Evolutionary conservation across 164 flowering plant species (phyloP), one percentile per base, ranked within the genome.

Genomic region (Magnolia sinica): DNA sequence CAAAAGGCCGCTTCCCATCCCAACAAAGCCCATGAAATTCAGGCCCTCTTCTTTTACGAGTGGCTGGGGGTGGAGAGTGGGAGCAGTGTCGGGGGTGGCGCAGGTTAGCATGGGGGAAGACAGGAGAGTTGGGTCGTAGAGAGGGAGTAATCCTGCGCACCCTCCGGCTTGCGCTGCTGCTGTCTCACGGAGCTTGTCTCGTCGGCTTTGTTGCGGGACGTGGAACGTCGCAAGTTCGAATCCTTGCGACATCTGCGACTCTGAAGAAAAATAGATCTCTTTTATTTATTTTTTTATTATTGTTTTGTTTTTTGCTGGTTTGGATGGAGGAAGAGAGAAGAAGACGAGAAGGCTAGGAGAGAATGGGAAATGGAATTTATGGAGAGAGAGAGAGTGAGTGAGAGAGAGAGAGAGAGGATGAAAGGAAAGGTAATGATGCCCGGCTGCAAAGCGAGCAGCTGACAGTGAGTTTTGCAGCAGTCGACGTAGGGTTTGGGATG

Each of bases 121-220:
- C 73, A 81, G 72, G 51, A 81, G 70, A 0, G 86, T 78, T 8
- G 88, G 88, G 74, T 87, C 90, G 76, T 86, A 87, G n/a, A 84
- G 80, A 27, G 88, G 86, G 51, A 79, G 78, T 18, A 82, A 80
- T 65, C 80, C 76, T 0, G 83, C 50, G 71, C 78, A 77, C 1
- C 73, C 82, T 5, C 79, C 84, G 19, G 78, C 73, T n/a, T 27
- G 61, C 29, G 70, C 16, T 19, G 13, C 67, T 45, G 55, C 81
- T 83, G 78, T 67, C 65, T 50, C 81, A 78, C 98, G 75, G 16
- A 93, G 95, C 86, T 91, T 92, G 77, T 93, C 96, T 82, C 98
- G 81, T 77, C 98, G 69, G 82, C 95, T 92, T 78, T 91, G 96
- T 73, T 93, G 98, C 55, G 96, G 92, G 77, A 93, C 91, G 79